These are phyloP conservation scores for Botrytis porri DNA, from an alignment of 2,329 filamentous ascomycete genomes.

Conservation along the genomic window DNA sequence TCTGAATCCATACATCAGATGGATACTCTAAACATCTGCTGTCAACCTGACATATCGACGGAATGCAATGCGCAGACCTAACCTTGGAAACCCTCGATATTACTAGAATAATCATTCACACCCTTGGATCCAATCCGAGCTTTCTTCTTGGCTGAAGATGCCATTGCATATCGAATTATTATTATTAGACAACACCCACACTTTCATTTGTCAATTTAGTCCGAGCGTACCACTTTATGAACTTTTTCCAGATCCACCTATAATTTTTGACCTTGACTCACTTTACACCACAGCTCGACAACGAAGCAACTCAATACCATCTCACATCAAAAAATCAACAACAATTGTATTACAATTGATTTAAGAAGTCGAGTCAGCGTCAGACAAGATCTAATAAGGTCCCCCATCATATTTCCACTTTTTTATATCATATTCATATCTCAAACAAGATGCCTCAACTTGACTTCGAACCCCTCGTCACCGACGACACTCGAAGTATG, in stretches of 20 bases:
- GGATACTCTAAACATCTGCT: not conserved
- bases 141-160: not conserved
- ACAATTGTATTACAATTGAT: not conserved
- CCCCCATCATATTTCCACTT: not conserved
- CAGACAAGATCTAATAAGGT: slow-evolving; percentile 9
- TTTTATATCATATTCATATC: not conserved
- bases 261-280: slow-evolving; percentile 21
- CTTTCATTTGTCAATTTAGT: not conserved
- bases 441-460: slow-evolving; percentile 34
- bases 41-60: not conserved
- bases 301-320: slow-evolving; percentile 12
- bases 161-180: not conserved
- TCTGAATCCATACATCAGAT: not conserved
- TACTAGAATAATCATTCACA: too few relatives aligned
- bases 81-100: not conserved
- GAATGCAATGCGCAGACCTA: not conserved
- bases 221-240: slow-evolving; percentile 1
- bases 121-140: not conserved
- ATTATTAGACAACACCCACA: not conserved
- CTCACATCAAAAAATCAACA: not conserved
- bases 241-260: slow-evolving; percentile 10
- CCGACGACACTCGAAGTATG: slow-evolving; percentile 53
- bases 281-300: slow-evolving; percentile 17
- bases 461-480: slow-evolving; percentile 37
- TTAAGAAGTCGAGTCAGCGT: not conserved